phyloP scores from a whole-genome alignment of 805 yeast species.

The Starmera caribaea region DNA sequence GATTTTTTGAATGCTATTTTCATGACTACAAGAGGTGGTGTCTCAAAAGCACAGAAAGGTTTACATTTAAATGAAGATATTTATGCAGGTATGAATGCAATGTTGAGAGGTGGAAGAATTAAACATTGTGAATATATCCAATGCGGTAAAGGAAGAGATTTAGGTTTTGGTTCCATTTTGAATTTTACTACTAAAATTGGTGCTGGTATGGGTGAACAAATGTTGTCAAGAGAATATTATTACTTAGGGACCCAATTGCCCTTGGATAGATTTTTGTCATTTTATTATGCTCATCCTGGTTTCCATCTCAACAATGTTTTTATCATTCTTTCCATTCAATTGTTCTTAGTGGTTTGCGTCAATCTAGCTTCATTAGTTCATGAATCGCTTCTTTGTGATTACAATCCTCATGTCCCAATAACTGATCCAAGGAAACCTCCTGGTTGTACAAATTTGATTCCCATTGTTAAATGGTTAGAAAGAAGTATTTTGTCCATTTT shows the following conservation, averaged over 20 bases:
- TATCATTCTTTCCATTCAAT: slow-evolving; percentile 57
- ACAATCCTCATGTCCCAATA: slow-evolving; percentile 45
- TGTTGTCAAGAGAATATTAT: slow-evolving; percentile 73
- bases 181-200: slow-evolving; percentile 81
- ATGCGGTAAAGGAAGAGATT: slow-evolving; percentile 82
- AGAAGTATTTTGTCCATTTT: slow-evolving; percentile 67
- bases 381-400: slow-evolving; percentile 52
- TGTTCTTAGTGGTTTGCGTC: slow-evolving; percentile 47
- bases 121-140: slow-evolving; percentile 78
- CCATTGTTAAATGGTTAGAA: slow-evolving; percentile 67
- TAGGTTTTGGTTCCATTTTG: slow-evolving; percentile 75
- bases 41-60: slow-evolving; percentile 78
- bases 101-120: slow-evolving; percentile 72
- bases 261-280: slow-evolving; percentile 67
- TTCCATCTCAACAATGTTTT: slow-evolving; percentile 74
- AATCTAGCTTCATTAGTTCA: slow-evolving; percentile 57
- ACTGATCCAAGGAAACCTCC: slow-evolving; percentile 53
- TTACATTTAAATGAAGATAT: slow-evolving; percentile 79
- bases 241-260: slow-evolving; percentile 72
- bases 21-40: slow-evolving; percentile 83
- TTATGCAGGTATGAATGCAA: slow-evolving; percentile 78
- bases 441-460: slow-evolving; percentile 65
- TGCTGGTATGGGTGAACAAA: slow-evolving; percentile 87
- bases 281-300: slow-evolving; percentile 82
- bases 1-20: slow-evolving; percentile 68